Evolutionary conservation across 768 basidiomycete species (phyloP).

Genomic region (Fomitopsis pulvina): DNA sequence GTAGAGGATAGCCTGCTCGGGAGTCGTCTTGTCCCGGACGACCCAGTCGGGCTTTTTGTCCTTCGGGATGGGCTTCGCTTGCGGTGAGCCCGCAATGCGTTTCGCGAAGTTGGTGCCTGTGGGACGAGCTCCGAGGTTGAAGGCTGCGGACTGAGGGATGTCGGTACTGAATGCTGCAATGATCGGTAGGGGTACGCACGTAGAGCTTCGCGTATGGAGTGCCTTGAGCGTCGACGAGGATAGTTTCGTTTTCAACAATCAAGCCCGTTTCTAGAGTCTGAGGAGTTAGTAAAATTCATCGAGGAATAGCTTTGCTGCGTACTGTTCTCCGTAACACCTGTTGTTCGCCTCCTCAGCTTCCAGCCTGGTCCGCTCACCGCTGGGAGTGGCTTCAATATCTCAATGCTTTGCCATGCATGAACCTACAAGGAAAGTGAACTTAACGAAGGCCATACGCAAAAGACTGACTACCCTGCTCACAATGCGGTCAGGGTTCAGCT

Average conservation of each 20-base stretch:
- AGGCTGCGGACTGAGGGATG: constrained; percentile 27
- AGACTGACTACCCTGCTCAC: constrained; percentile 36
- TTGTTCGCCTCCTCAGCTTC: constrained; percentile 60
- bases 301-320: constrained; percentile 23
- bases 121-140: constrained; percentile 37
- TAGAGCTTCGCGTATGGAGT: constrained; percentile 36
- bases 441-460: neutral
- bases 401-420: constrained; percentile 74
- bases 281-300: neutral
- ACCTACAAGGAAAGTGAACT: constrained; percentile 38
- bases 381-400: constrained; percentile 75
- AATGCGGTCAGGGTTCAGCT: constrained; percentile 60
- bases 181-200: constrained; percentile 18
- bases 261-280: constrained; percentile 59
- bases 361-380: constrained; percentile 72
- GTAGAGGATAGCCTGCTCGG: constrained; percentile 40
- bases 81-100: constrained; percentile 29
- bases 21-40: constrained; percentile 31
- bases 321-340: constrained; percentile 81
- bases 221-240: constrained; percentile 57
- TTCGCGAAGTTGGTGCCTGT: constrained; percentile 34
- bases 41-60: constrained; percentile 35
- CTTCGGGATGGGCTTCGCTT: constrained; percentile 29
- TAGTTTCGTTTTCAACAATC: constrained; percentile 56
- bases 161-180: neutral